Conservation (phyloP, 140 eudicot species). For the Erigeron philadelphicus region DNA sequence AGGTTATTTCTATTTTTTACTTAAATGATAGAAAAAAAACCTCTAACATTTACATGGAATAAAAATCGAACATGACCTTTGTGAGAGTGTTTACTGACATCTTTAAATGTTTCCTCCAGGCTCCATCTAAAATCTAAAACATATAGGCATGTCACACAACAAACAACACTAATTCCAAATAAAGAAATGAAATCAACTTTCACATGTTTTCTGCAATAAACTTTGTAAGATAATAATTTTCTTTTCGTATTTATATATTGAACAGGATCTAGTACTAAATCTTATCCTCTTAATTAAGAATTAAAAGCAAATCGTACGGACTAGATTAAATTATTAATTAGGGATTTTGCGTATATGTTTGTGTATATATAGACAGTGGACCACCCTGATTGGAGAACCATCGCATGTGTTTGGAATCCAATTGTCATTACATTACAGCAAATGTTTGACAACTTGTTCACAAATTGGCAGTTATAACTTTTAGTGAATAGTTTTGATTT, state of each 20-base stretch:
- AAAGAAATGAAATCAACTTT: background rate
- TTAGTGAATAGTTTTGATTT: background rate
- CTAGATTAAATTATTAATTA: background rate
- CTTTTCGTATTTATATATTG: background rate
- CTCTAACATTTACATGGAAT: no score
- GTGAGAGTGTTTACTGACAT: no score
- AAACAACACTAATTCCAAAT: constrained; percentile 14
- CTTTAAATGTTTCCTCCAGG: background rate
- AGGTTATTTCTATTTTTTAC: no score
- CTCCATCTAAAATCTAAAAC: background rate
- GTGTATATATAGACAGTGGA: constrained; percentile 22
- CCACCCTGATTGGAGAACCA: constrained; percentile 26
- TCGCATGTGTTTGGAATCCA: constrained; percentile 21
- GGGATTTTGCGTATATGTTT: constrained; percentile 1
- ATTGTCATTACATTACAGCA: background rate
- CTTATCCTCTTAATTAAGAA: constrained; percentile 12
- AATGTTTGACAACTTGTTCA: constrained; percentile 6
- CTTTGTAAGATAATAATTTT: background rate
- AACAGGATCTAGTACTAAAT: constrained; percentile 17
- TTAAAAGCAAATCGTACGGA: constrained; percentile 20
- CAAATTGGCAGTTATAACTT: background rate
- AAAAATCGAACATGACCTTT: no score
- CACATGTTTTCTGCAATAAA: constrained; percentile 13
- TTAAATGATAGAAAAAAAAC: no score
- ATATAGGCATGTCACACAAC: constrained; percentile 5